Conservation (phyloP, 139 green algal species). For the Chloropicon primus region DNA sequence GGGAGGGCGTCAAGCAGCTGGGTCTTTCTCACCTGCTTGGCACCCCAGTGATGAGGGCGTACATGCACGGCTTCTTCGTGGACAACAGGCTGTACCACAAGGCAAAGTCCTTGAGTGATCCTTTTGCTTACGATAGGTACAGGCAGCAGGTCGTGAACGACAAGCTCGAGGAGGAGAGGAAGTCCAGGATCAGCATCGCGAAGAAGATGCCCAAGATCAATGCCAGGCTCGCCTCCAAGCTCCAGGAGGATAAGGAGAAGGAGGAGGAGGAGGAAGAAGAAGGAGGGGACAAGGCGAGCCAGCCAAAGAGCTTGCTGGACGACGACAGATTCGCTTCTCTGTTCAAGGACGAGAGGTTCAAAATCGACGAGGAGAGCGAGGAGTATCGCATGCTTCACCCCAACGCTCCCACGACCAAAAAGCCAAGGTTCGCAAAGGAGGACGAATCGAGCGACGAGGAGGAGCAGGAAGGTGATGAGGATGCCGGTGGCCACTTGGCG, state of each 20-base stretch:
- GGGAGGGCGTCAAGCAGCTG: slow-evolving; percentile 56
- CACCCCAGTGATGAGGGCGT: slow-evolving; percentile 78
- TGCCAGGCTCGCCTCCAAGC: neutral
- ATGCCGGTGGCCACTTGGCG: no score
- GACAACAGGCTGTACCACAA: slow-evolving; percentile 83
- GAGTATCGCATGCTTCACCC: slow-evolving; percentile 77
- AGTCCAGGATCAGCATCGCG: slow-evolving; percentile 58
- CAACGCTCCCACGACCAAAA: slow-evolving; percentile 37
- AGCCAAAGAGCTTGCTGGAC: slow-evolving; percentile 12
- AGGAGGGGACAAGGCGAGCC: slow-evolving; percentile 15
- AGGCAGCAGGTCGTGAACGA: slow-evolving; percentile 57
- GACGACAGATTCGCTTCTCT: slow-evolving; percentile 34
- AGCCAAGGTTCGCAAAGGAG: neutral
- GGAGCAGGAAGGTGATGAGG: neutral
- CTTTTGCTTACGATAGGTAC: slow-evolving; percentile 84
- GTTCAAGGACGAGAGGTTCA: slow-evolving; percentile 49
- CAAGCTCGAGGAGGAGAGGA: slow-evolving; percentile 77
- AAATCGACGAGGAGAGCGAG: slow-evolving; percentile 57
- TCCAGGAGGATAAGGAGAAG: slow-evolving; percentile 8
- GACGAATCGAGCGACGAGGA: neutral
- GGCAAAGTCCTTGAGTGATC: slow-evolving; percentile 48
- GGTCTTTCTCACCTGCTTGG: slow-evolving; percentile 80
- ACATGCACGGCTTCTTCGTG: slow-evolving; percentile 99
- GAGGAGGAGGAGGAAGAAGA: slow-evolving; percentile 3
- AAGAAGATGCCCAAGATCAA: slow-evolving; percentile 37